Conservation (phyloP, 352 stramenopile genomes). For the Phytopythium helicoides region DNA sequence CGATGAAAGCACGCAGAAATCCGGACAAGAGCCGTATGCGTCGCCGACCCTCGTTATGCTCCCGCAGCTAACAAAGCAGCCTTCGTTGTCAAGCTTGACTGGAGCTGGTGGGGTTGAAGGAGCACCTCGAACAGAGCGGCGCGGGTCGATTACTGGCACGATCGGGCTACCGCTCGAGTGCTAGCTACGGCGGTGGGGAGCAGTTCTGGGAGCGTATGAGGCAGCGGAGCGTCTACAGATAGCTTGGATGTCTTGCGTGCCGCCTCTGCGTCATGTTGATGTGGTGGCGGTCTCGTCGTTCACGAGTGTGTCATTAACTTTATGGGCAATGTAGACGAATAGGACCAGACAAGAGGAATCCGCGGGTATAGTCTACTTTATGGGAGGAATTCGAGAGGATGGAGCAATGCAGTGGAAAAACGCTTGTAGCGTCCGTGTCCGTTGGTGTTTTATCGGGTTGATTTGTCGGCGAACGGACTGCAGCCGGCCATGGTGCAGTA, state of each 20-base stretch:
- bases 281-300: neutral
- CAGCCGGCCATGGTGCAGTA: conserved; percentile 86
- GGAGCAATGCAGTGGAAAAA: conserved; percentile 1
- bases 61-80: conserved; percentile 48
- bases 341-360: conserved; percentile 1
- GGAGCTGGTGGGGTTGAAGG: conserved; percentile 11
- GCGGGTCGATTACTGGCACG: conserved; percentile 38
- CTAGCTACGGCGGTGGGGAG: too few relatives aligned
- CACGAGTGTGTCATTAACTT: conserved; percentile 13
- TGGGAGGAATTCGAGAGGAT: neutral
- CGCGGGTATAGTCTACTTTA: conserved; percentile 10
- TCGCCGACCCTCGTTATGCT: conserved; percentile 81
- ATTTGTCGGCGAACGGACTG: conserved; percentile 85
- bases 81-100: conserved; percentile 35
- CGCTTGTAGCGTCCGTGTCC: neutral
- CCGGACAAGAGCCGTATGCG: conserved; percentile 63
- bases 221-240: too few relatives aligned
- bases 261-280: neutral
- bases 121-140: conserved; percentile 41
- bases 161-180: conserved; percentile 2
- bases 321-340: conserved; percentile 7
- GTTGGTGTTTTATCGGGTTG: conserved; percentile 40
- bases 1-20: conserved; percentile 55
- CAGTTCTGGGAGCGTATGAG: too few relatives aligned
- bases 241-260: too few relatives aligned